Evolutionary conservation across 2,329 filamentous ascomycete genomes (phyloP).

Genomic region (Sphaerulina vaccinii): DNA sequence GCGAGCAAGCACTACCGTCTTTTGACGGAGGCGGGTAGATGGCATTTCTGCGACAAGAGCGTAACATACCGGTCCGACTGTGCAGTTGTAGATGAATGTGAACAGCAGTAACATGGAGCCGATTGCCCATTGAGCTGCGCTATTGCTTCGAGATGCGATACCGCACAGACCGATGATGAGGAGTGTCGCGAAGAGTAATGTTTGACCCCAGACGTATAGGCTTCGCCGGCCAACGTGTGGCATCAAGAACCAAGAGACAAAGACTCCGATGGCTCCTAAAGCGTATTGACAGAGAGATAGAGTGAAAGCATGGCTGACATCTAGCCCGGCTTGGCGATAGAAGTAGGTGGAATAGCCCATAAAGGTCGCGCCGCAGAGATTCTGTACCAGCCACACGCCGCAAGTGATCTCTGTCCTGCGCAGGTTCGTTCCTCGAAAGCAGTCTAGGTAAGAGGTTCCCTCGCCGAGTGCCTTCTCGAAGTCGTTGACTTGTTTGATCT

Average conservation of each 20-base stretch:
- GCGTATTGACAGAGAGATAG: conserved; percentile 40
- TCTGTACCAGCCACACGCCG: conserved; percentile 40
- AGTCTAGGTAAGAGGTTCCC: conserved; percentile 39
- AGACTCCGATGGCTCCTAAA: conserved; percentile 34
- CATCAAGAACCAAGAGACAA: conserved; percentile 38
- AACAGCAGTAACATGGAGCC: conserved; percentile 26
- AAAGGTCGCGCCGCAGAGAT: conserved; percentile 35
- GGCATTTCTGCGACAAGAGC: conserved; percentile 32
- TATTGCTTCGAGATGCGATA: conserved; percentile 13
- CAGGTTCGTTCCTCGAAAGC: conserved; percentile 46
- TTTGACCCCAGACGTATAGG: conserved; percentile 36
- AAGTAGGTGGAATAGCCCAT: conserved; percentile 41
- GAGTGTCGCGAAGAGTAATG: conserved; percentile 15
- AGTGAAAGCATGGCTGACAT: conserved; percentile 28
- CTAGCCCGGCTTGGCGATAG: conserved; percentile 42
- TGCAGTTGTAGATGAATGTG: conserved; percentile 27
- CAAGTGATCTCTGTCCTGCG: conserved; percentile 45
- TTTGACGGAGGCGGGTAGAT: conserved; percentile 31
- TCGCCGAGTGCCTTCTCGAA: conserved; percentile 34
- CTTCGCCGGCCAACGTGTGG: conserved; percentile 36
- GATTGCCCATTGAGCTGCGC: conserved; percentile 23
- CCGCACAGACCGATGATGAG: conserved; percentile 29
- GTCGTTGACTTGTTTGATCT: conserved; percentile 42
- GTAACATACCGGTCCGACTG: conserved; percentile 30
- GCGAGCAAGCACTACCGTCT: conserved; percentile 33